These are phyloP conservation scores for Cordyceps cateniannulata DNA, from an alignment of 2,329 filamentous ascomycete species.

Conservation along the genomic window DNA sequence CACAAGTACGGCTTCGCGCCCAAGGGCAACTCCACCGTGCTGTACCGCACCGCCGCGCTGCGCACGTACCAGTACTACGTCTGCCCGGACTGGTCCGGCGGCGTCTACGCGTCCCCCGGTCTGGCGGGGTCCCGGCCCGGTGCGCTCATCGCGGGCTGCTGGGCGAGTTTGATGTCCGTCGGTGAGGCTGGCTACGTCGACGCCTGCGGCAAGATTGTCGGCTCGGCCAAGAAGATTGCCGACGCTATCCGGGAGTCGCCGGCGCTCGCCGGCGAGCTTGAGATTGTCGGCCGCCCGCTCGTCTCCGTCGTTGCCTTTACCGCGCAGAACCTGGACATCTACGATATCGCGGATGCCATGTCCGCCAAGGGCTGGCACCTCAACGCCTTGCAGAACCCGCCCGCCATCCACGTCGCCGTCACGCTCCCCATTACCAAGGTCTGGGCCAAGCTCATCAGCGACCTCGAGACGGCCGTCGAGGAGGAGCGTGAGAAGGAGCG, in stretches of 20 bases:
- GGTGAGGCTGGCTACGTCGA: slow-evolving; percentile 85
- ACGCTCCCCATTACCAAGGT: slow-evolving; percentile 79
- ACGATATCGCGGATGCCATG: slow-evolving; percentile 91
- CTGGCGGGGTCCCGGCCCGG: slow-evolving; percentile 90
- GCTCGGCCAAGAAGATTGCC: slow-evolving; percentile 75
- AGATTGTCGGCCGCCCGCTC: slow-evolving; percentile 75
- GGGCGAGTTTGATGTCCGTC: slow-evolving; percentile 83
- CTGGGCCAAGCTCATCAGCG: slow-evolving; percentile 70
- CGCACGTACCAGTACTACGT: slow-evolving; percentile 95
- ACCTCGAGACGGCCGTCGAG: slow-evolving; percentile 61
- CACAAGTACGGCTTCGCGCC: slow-evolving; percentile 99
- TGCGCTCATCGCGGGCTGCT: slow-evolving; percentile 91
- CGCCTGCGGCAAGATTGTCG: slow-evolving; percentile 82
- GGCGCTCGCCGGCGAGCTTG: slow-evolving; percentile 63
- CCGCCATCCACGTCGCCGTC: slow-evolving; percentile 90
- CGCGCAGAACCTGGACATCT: slow-evolving; percentile 79
- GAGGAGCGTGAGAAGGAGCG: slow-evolving; percentile 77
- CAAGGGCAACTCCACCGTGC: slow-evolving; percentile 89
- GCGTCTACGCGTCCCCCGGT: slow-evolving; percentile 89
- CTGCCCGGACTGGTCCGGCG: slow-evolving; percentile 88
- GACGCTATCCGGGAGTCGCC: slow-evolving; percentile 65
- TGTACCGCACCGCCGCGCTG: slow-evolving; percentile 76
- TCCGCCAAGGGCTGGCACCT: slow-evolving; percentile 83
- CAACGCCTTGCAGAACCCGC: slow-evolving; percentile 85
- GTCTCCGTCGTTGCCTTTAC: slow-evolving; percentile 88